Conservation (phyloP, 805 yeast species). For the Metschnikowia corniflorae region DNA sequence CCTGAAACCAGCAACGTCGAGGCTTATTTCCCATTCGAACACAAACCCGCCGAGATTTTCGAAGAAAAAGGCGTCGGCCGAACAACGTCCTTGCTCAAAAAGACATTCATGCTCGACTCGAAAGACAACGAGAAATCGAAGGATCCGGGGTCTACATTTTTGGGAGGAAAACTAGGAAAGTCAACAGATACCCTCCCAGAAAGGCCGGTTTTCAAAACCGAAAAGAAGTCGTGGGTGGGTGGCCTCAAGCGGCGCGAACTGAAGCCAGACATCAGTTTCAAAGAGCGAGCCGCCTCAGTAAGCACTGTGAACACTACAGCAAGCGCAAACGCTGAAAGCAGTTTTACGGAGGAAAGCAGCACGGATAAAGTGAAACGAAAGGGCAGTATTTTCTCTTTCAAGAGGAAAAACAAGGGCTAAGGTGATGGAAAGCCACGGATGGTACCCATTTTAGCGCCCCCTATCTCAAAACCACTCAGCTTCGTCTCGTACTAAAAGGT, state of each 20-base stretch:
- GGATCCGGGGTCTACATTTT: not conserved
- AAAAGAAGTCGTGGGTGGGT: slow-evolving; percentile 41
- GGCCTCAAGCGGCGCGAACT: slow-evolving; percentile 32
- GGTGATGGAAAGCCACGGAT: no score
- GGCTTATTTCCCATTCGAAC: slow-evolving; percentile 1
- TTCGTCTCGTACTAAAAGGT: no score
- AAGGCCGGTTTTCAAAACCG: slow-evolving; percentile 15
- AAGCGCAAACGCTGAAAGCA: slow-evolving; percentile 7
- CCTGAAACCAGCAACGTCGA: slow-evolving; percentile 1
- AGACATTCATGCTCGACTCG: slow-evolving; percentile 28
- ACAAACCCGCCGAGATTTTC: not conserved
- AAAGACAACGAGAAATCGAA: slow-evolving; percentile 13
- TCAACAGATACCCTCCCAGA: slow-evolving; percentile 3
- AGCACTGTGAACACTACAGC: slow-evolving; percentile 18
- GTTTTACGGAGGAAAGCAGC: slow-evolving; percentile 4
- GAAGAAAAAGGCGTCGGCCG: slow-evolving; percentile 8
- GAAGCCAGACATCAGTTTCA: slow-evolving; percentile 18
- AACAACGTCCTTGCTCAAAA: slow-evolving; percentile 26
- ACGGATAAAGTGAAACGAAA: slow-evolving; percentile 16
- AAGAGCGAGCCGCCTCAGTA: slow-evolving; percentile 21
- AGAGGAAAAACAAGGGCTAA: slow-evolving; percentile 20
- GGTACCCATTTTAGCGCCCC: no score
- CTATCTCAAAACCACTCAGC: no score
- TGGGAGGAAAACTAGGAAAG: slow-evolving; percentile 4
- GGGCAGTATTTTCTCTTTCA: slow-evolving; percentile 38